Evolutionary conservation across 2,329 filamentous ascomycete species (phyloP), one percentile per base, ranked within the genome.

Genomic region (Colletotrichum shisoi): DNA sequence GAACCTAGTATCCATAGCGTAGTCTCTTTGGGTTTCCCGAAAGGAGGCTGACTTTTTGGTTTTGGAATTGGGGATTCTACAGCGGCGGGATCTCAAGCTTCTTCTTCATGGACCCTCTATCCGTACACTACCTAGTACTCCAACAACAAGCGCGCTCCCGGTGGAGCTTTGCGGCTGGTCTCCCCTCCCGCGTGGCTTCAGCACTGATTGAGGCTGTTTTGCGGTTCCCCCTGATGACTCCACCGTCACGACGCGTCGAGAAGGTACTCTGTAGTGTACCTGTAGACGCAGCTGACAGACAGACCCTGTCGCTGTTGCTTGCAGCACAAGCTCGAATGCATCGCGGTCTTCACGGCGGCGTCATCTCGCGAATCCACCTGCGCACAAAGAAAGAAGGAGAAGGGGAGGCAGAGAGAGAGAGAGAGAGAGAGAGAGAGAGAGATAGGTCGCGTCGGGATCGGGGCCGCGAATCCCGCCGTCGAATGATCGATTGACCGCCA

Each of bases 171-270:
- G 31, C 17, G 48, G 37, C 61, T 49, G 54, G 53, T 58, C 61
- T 49, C 64, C 64, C 64, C 61, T 54, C 64, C 64, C 64, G 64
- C 64, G 53, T 67, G 64, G 64, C 64, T 54, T 64, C 61, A 54
- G 40, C 64, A 48, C 24, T 51, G 7, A 34, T 59, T 64, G 64
- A 67, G 64, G 64, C 64, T 67, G 64, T 64, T 67, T 67, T 67
- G 61, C 64, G 54, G 64, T 67, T 67, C 64, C 61, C 48, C 48
- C 42, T 27, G 24, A 64, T 54, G 60, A 67, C 64, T 59, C 64
- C 64, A 67, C 64, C 34, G 13, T 44, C 49, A 63, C 53, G 45
- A 58, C 34, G 46, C 45, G 34, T 57, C 37, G 39, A 62, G 44
- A 51, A 39, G 39, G 52, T n/a, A n/a, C n/a, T n/a, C n/a, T n/a